Percentiles rank a stretch among this genome's conserved stretches.
Conservation (phyloP, 176 grass and related monocot species). For the Triticum aestivum region DNA sequence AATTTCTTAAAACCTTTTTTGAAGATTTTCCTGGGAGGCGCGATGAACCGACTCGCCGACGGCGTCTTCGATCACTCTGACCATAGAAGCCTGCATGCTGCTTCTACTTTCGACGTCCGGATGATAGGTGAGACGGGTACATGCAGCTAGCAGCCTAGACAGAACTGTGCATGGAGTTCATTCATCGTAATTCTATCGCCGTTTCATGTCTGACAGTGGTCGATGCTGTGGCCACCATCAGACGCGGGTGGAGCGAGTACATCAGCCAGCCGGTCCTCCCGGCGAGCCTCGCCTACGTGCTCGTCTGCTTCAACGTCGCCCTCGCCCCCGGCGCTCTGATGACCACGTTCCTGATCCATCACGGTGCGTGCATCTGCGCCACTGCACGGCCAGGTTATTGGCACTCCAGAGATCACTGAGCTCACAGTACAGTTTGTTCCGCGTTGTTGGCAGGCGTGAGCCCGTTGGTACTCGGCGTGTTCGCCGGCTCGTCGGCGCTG, state of each 20-base stretch:
- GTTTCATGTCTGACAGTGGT: no score
- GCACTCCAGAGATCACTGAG: not conserved
- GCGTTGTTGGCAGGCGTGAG: conserved; percentile 20
- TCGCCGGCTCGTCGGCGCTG: conserved; percentile 46
- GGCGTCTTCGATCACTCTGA: conserved; percentile 41
- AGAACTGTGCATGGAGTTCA: no score
- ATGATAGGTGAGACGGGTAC: conserved; percentile 9
- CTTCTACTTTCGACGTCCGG: not conserved
- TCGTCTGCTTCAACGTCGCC: conserved; percentile 63
- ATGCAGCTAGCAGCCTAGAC: not conserved
- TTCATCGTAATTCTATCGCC: no score
- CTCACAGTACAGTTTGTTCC: not conserved
- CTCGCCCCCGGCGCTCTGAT: conserved; percentile 61
- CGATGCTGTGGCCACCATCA: conserved; percentile 18
- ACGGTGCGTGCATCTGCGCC: not conserved
- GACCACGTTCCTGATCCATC: conserved; percentile 62
- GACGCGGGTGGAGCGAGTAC: conserved; percentile 51
- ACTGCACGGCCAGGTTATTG: not conserved
- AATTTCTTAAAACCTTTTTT: not conserved
- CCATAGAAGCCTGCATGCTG: not conserved
- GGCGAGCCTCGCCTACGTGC: conserved; percentile 67
- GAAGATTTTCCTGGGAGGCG: conserved; percentile 36
- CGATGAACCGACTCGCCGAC: conserved; percentile 33
- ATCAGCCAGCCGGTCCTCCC: conserved; percentile 52
- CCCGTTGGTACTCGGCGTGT: conserved; percentile 40